phyloP scores from a whole-genome alignment of 495 filamentous ascomycete species.

The Cercophora scortea region DNA sequence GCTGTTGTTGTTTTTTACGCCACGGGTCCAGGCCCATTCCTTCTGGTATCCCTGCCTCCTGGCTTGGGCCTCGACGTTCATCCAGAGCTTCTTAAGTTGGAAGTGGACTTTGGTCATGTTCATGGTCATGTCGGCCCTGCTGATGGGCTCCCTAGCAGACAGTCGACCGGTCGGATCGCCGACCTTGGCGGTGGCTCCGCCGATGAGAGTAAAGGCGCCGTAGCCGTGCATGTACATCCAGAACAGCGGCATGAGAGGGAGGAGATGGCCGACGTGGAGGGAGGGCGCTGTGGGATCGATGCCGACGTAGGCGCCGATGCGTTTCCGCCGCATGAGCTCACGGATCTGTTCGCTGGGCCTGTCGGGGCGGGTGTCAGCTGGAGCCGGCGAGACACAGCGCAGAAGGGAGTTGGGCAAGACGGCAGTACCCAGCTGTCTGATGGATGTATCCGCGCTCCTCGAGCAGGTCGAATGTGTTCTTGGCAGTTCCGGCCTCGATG shows the following conservation, averaged over 20 bases:
- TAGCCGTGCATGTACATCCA: slow-evolving; percentile 89
- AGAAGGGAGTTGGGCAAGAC: neutral
- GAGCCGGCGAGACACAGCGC: neutral
- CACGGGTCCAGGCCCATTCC: slow-evolving; percentile 54
- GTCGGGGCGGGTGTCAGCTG: neutral
- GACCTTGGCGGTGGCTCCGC: slow-evolving; percentile 76
- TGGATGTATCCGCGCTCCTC: slow-evolving; percentile 77
- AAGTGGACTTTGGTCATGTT: slow-evolving; percentile 71
- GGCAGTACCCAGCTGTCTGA: slow-evolving; percentile 61
- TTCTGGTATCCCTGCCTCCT: slow-evolving; percentile 51
- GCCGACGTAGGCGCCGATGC: slow-evolving; percentile 77
- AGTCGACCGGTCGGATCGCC: slow-evolving; percentile 82
- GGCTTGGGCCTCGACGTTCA: slow-evolving; percentile 57
- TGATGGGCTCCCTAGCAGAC: slow-evolving; percentile 54
- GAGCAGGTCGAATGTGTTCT: slow-evolving; percentile 59
- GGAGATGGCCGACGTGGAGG: slow-evolving; percentile 84
- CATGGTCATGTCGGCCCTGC: slow-evolving; percentile 46
- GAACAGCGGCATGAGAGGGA: slow-evolving; percentile 89
- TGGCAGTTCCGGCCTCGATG: slow-evolving; percentile 52
- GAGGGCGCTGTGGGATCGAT: slow-evolving; percentile 89
- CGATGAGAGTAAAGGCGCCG: slow-evolving; percentile 65
- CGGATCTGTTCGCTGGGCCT: slow-evolving; percentile 56
- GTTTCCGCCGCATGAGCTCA: slow-evolving; percentile 57
- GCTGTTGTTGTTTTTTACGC: slow-evolving; percentile 65
- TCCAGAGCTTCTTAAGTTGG: slow-evolving; percentile 73